These are phyloP conservation scores for Golubevia sp. DNA, from an alignment of 1,284 basidiomycete species.

Conservation along the genomic window DNA sequence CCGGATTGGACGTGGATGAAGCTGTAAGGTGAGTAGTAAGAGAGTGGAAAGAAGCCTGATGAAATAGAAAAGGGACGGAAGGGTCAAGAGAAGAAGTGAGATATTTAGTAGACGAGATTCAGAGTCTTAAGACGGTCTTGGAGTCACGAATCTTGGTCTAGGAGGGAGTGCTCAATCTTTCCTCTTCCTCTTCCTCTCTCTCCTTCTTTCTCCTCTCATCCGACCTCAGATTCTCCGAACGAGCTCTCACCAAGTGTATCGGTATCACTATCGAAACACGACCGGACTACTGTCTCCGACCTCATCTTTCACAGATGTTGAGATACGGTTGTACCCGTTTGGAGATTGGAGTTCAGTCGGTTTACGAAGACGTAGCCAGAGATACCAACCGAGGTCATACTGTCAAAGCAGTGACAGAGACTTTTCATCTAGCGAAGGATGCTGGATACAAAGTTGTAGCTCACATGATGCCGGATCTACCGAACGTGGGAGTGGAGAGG, in stretches of 20 bases:
- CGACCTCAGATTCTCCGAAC: constrained; percentile 42
- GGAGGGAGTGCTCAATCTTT: not conserved
- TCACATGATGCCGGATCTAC: constrained; percentile 61
- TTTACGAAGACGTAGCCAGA: constrained; percentile 59
- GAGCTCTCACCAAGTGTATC: constrained; percentile 57
- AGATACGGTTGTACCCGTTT: constrained; percentile 59
- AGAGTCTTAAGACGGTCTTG: too few species aligned
- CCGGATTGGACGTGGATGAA: constrained; percentile 55
- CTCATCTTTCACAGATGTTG: constrained; percentile 58
- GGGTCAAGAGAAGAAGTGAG: too few species aligned
- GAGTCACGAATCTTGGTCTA: too few species aligned
- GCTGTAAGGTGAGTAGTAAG: constrained; percentile 23
- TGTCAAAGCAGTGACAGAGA: constrained; percentile 60
- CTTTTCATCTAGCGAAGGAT: constrained; percentile 60
- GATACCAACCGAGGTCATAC: constrained; percentile 61
- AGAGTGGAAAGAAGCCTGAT: too few species aligned
- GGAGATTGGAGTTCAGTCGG: constrained; percentile 61
- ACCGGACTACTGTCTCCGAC: constrained; percentile 58
- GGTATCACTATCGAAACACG: constrained; percentile 61
- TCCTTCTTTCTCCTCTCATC: not conserved
- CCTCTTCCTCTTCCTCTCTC: not conserved
- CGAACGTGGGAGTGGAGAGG: constrained; percentile 58
- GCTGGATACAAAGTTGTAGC: constrained; percentile 62
- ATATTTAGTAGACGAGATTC: too few species aligned
- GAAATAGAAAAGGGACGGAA: not conserved